Conservation (phyloP, 768 basidiomycete species). For the Suillus bovinus region DNA sequence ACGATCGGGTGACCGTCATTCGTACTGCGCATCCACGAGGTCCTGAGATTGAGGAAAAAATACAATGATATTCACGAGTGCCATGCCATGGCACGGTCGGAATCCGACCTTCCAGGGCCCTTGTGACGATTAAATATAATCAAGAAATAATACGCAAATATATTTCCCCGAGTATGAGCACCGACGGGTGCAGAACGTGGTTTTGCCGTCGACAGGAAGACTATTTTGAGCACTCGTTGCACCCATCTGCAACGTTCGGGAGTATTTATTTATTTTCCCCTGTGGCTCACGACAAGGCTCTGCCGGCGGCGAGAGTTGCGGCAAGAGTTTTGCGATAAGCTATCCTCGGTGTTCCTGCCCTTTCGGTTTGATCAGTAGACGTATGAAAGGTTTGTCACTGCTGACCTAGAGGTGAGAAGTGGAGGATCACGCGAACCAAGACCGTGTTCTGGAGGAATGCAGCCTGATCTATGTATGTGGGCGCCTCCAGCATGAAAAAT, state of each 20-base stretch:
- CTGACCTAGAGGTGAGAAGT: not conserved
- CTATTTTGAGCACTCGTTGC: not conserved
- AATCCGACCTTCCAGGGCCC: not conserved
- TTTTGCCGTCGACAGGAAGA: not conserved
- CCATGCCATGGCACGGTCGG: not conserved
- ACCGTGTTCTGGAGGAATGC: not conserved
- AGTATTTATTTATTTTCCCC: not conserved
- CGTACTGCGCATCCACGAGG: not conserved
- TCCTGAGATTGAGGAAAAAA: conserved; percentile 1
- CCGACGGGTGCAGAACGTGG: not conserved
- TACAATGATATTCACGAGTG: not conserved
- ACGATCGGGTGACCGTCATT: not conserved
- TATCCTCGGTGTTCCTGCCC: not conserved
- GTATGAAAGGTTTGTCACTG: not conserved
- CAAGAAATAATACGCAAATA: not conserved
- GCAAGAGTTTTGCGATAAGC: not conserved
- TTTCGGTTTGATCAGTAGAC: not conserved
- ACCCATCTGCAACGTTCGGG: not conserved
- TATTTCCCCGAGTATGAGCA: not conserved
- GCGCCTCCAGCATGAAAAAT: no score
- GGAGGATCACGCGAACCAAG: conserved; percentile 1
- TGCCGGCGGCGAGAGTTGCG: not conserved
- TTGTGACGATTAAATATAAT: not conserved
- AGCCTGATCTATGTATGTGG: not conserved
- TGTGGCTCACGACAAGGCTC: not conserved